A percentile compares a stretch with the other conserved stretches of the same genome.
phyloP scores from a whole-genome alignment of 2,329 filamentous ascomycete species.

The Phyllosticta capitalensis region DNA sequence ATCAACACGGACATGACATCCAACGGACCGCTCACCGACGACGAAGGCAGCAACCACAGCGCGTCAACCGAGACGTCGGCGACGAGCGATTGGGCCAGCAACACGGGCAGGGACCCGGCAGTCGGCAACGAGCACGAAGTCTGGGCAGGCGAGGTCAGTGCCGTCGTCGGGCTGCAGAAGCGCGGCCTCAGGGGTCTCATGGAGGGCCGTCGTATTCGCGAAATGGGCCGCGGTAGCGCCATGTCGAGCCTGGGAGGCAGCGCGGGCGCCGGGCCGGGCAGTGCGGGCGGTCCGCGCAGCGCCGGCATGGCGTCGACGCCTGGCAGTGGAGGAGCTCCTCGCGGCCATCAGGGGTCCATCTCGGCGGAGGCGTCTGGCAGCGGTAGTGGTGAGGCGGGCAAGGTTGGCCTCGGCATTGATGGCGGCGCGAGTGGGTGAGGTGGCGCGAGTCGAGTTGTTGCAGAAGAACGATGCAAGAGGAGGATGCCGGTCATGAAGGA shows the following conservation, averaged over 20 bases:
- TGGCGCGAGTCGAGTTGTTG: too few species aligned
- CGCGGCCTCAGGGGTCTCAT: conserved; percentile 82
- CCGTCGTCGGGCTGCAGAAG: conserved; percentile 93
- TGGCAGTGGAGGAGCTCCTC: neutral
- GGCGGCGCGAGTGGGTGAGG: neutral
- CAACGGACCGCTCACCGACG: conserved; percentile 13
- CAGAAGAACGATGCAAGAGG: too few species aligned
- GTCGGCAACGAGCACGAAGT: conserved; percentile 47
- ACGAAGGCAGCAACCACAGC: conserved; percentile 25
- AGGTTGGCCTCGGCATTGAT: neutral
- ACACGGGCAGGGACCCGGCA: conserved; percentile 15
- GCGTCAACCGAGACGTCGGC: conserved; percentile 14
- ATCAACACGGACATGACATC: conserved; percentile 41
- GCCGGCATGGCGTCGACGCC: neutral
- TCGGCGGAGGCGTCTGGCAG: neutral
- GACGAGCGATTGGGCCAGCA: conserved; percentile 24
- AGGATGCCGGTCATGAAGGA: too few species aligned
- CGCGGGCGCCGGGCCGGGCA: neutral
- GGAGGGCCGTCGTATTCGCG: conserved; percentile 81
- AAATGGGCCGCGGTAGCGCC: conserved; percentile 45
- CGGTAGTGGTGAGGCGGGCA: neutral
- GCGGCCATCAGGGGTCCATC: neutral
- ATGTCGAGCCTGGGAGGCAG: neutral
- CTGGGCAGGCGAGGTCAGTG: conserved; percentile 74
- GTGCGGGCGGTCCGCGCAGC: neutral